phyloP scores from a whole-genome alignment of 495 filamentous ascomycete species.

The Xylaria venustula region DNA sequence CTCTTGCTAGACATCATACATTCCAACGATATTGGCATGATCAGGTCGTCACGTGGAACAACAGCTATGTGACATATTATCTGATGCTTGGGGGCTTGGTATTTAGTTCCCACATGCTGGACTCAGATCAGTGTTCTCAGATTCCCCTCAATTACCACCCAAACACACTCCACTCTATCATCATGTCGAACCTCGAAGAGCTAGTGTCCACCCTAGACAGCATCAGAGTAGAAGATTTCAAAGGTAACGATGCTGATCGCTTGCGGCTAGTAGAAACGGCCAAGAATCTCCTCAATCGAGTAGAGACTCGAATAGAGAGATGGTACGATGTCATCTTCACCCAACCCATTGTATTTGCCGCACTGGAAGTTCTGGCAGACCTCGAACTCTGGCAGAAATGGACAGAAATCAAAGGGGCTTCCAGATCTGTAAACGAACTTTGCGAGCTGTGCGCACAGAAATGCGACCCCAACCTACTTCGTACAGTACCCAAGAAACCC shows the following conservation, averaged over 20 bases:
- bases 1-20: no score
- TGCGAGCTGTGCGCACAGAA: conserved; percentile 14
- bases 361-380: conserved; percentile 18
- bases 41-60: no score
- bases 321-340: conserved; percentile 13
- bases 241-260: conserved; percentile 15
- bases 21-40: no score
- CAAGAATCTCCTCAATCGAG: conserved; percentile 18
- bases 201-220: conserved; percentile 16
- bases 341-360: conserved; percentile 17
- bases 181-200: not conserved
- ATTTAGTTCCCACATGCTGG: no score
- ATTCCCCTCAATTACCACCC: no score
- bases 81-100: no score
- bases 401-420: conserved; percentile 17
- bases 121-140: no score
- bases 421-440: conserved; percentile 22
- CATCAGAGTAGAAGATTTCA: conserved; percentile 15
- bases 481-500: conserved; percentile 10
- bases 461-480: conserved; percentile 21
- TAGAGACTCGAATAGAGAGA: conserved; percentile 21
- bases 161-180: not conserved
- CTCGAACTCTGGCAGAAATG: conserved; percentile 23
- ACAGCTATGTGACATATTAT: no score
- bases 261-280: conserved; percentile 15